Conservation (phyloP, 805 yeast genomes). For the Dipodascus albidus region DNA sequence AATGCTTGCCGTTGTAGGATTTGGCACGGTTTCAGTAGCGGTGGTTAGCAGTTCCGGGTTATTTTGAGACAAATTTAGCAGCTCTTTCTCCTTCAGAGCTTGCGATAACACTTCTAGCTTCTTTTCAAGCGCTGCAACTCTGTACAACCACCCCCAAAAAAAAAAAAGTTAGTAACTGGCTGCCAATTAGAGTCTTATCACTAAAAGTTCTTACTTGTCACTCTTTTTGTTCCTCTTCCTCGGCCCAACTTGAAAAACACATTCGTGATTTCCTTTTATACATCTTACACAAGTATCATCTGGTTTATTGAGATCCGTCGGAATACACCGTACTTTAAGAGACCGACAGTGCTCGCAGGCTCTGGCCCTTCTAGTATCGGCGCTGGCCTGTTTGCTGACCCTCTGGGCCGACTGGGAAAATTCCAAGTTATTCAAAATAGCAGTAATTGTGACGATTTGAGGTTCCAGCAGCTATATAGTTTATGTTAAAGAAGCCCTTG, state of each 20-base stretch:
- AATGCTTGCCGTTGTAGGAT: background rate
- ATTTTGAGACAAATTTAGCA: background rate
- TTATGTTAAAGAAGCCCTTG: too few relatives aligned
- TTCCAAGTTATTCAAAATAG: background rate
- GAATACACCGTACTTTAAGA: constrained; percentile 75
- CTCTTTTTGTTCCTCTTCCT: constrained; percentile 37
- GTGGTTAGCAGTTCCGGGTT: background rate
- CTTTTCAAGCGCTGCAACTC: constrained; percentile 25
- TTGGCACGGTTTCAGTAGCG: background rate
- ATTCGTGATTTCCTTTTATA: constrained; percentile 44
- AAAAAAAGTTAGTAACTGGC: constrained; percentile 4
- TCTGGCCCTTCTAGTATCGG: constrained; percentile 12
- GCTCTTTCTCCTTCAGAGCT: background rate
- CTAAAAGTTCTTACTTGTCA: constrained; percentile 11
- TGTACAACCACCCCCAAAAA: background rate
- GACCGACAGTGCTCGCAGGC: constrained; percentile 52
- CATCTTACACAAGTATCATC: constrained; percentile 68
- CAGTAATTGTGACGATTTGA: background rate
- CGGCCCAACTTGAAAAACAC: constrained; percentile 57
- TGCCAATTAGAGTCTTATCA: too few relatives aligned
- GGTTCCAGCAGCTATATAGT: too few relatives aligned
- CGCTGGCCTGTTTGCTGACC: background rate
- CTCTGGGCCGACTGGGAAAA: background rate
- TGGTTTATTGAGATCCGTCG: constrained; percentile 47
- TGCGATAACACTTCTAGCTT: constrained; percentile 13